A percentile compares a stretch with the other conserved stretches of the same genome.
Conservation (phyloP, 495 filamentous ascomycete genomes). For the Aspergillus cristatus region DNA sequence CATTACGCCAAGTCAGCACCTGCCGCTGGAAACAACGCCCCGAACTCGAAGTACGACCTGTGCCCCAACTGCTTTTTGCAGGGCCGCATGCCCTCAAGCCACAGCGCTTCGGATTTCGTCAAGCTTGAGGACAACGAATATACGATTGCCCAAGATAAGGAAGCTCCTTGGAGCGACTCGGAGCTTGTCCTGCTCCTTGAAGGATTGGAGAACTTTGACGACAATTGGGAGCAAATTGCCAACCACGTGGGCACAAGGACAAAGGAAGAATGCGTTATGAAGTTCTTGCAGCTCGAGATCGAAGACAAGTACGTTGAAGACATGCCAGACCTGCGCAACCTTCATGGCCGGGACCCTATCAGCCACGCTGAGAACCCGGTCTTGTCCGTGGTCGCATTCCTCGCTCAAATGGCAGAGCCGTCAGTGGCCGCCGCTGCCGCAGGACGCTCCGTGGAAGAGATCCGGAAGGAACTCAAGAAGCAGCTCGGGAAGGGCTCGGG, state of each 20-base stretch:
- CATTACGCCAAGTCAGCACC: conserved; percentile 62
- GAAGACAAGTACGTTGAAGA: conserved; percentile 83
- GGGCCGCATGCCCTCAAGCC: conserved; percentile 65
- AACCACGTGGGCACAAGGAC: conserved; percentile 86
- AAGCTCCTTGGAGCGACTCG: conserved; percentile 81
- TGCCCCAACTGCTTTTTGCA: conserved; percentile 87
- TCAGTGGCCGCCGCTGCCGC: conserved; percentile 82
- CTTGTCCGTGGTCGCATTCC: conserved; percentile 87
- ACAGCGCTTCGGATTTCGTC: conserved; percentile 64
- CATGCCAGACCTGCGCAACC: conserved; percentile 54
- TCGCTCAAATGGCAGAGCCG: conserved; percentile 81
- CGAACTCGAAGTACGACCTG: conserved; percentile 67
- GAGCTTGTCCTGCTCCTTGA: conserved; percentile 81
- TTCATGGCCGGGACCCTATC: conserved; percentile 74
- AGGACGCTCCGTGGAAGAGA: conserved; percentile 72
- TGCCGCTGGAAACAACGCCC: conserved; percentile 43
- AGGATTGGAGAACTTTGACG: conserved; percentile 81
- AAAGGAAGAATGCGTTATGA: conserved; percentile 91
- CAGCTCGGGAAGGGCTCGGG: conserved; percentile 54
- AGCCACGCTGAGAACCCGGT: conserved; percentile 88
- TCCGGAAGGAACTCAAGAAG: conserved; percentile 62
- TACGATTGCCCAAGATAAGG: conserved; percentile 61
- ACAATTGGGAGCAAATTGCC: conserved; percentile 88
- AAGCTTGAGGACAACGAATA: conserved; percentile 82
- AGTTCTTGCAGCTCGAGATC: conserved; percentile 87